Conservation (phyloP, 1,284 basidiomycete species). For the Psilocybe mexicana region DNA sequence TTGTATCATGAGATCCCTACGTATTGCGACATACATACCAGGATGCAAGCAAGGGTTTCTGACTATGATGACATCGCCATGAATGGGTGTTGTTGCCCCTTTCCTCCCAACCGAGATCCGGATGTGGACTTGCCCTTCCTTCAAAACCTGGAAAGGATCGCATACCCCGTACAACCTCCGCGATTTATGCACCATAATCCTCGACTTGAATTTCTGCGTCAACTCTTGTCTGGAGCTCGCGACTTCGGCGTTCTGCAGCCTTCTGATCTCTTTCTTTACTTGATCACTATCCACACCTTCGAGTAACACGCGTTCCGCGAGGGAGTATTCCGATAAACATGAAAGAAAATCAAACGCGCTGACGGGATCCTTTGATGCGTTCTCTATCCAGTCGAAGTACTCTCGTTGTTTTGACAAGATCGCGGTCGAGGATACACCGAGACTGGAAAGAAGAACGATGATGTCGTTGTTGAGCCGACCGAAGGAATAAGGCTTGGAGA, state of each 20-base stretch:
- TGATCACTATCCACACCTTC: conserved; percentile 50
- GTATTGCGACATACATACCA: conserved; percentile 32
- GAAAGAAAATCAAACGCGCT: conserved; percentile 57
- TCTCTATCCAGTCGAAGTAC: conserved; percentile 57
- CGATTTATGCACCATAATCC: conserved; percentile 62
- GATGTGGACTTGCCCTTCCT: conserved; percentile 63
- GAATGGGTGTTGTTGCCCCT: conserved; percentile 54
- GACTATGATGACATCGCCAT: conserved; percentile 61
- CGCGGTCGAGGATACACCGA: conserved; percentile 56
- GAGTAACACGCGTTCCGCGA: conserved; percentile 54
- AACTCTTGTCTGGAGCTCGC: conserved; percentile 52
- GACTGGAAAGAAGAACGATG: conserved; percentile 61
- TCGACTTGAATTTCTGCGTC: conserved; percentile 47
- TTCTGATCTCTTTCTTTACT: conserved; percentile 42
- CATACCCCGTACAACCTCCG: conserved; percentile 64
- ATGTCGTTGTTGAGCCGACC: conserved; percentile 68
- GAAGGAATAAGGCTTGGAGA: conserved; percentile 61
- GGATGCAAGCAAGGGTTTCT: conserved; percentile 70
- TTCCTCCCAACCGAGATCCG: conserved; percentile 52
- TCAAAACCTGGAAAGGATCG: conserved; percentile 60
- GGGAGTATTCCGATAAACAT: conserved; percentile 44
- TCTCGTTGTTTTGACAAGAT: conserved; percentile 54
- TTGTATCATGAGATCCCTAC: not conserved
- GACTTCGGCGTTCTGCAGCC: conserved; percentile 49
- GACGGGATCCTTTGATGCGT: conserved; percentile 45